Base-by-base conservation (phyloP, 352 stramenopile species). In the Pythium volutum region DNA sequence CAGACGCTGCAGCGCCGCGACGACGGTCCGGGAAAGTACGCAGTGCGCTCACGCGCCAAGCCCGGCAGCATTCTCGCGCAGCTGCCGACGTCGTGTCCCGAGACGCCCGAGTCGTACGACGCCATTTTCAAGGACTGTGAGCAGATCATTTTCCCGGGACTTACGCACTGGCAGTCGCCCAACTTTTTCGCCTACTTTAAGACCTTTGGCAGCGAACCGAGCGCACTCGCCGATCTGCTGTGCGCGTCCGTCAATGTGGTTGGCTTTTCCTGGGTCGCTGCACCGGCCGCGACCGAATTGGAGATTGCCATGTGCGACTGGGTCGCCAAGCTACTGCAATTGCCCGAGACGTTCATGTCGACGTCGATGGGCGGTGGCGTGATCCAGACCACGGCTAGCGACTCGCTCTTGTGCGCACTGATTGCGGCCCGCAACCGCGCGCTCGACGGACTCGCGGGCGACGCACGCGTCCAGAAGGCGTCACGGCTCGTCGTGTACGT, bases 101-200 rank as follows among this genome's bases (percentile, higher is more conserved):
- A 88, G 38, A 51, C 71, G 42, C 72, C 75, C 14, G 75, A 89
- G 64, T 75, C 69, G 36, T 89, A 84, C 67, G 70, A 67, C 20
- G 65, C 71, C 22, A 89, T 89, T 65, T 87, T 89, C 74, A 63
- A 67, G 25, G 79, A 88, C 63, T 64, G 72, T 12, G 69, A 87
- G 59, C 36, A 73, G 29, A 71, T 87, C 53, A 86, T 91, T 36
- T 67, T 91, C 53, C 82, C 82, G 0, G 76, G 71, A 14, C 67
- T 91, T 23, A 88, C 77, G 14, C 79, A 91, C 67, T 91, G 82
- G 82, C 69, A 77, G 55, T 75, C 79, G 39, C 75, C 75, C 26
- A 75, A 81, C 51, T 89, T 91, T 60, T 84, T 84, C 39, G 77
- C 75, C 26, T 89, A 88, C 65, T 88, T 86, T 55, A 85, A 85